Conservation (phyloP, 306 rosid species). For the Prunus campanulata region DNA sequence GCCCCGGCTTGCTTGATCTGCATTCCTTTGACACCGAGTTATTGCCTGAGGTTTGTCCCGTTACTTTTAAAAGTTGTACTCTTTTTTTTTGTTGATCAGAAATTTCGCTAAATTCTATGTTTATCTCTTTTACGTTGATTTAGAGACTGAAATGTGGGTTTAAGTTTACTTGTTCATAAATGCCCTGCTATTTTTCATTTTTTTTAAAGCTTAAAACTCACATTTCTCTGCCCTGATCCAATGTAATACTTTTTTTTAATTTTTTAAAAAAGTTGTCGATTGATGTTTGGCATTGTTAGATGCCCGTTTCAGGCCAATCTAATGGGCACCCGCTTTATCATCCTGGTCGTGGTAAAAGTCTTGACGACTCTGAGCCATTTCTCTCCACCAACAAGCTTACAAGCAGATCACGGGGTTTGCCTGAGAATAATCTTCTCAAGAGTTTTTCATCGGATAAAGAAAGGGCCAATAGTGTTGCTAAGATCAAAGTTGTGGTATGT, state of each 20-base stretch:
- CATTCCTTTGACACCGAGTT: slow-evolving; percentile 79
- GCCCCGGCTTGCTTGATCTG: slow-evolving; percentile 72
- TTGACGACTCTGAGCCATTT: slow-evolving; percentile 50
- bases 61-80: neutral
- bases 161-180: neutral
- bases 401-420: slow-evolving; percentile 47
- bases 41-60: slow-evolving; percentile 55
- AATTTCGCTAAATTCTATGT: neutral
- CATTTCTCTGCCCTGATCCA: neutral
- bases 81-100: neutral
- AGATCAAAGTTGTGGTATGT: slow-evolving; percentile 87
- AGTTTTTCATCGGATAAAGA: slow-evolving; percentile 67
- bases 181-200: neutral
- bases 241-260: neutral
- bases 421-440: slow-evolving; percentile 52
- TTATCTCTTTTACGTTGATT: neutral
- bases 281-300: slow-evolving; percentile 32
- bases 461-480: slow-evolving; percentile 70
- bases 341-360: slow-evolving; percentile 36
- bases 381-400: slow-evolving; percentile 32
- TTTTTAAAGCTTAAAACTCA: neutral
- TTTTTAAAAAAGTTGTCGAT: neutral
- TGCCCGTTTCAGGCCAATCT: slow-evolving; percentile 22
- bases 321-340: slow-evolving; percentile 29
- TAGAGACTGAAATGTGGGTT: neutral